Conservation (phyloP, 305 asterid genomes). For the Vinca major region DNA sequence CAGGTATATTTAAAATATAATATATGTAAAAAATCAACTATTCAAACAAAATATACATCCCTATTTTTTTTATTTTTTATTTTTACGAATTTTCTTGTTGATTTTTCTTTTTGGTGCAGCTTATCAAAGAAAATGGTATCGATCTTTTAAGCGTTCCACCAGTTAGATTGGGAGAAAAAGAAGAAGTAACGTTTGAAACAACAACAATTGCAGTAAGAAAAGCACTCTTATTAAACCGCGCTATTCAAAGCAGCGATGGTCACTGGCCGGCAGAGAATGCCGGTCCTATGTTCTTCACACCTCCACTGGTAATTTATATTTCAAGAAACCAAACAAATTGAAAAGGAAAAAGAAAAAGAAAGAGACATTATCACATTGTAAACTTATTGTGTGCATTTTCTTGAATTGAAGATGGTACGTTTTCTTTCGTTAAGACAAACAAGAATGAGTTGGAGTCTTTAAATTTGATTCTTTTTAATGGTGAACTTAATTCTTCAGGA, state of each 20-base stretch:
- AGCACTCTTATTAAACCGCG: slow-evolving; percentile 50
- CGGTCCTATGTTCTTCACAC: slow-evolving; percentile 62
- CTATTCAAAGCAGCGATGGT: slow-evolving; percentile 66
- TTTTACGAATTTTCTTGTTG: too few relatives aligned
- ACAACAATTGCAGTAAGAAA: slow-evolving; percentile 48
- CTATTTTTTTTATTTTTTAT: not conserved
- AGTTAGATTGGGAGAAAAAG: slow-evolving; percentile 33
- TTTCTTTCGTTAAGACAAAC: too few relatives aligned
- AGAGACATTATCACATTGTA: too few relatives aligned
- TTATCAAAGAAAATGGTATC: slow-evolving; percentile 29
- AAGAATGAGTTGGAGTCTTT: too few relatives aligned
- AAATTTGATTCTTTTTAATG: too few relatives aligned
- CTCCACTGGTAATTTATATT: slow-evolving; percentile 31
- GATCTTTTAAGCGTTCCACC: slow-evolving; percentile 46
- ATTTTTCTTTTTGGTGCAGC: not conserved
- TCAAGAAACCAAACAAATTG: too few relatives aligned
- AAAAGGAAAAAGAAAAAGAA: too few relatives aligned
- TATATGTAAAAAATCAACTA: too few relatives aligned
- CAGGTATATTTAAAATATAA: too few relatives aligned
- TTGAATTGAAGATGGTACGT: too few relatives aligned
- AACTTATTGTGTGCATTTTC: too few relatives aligned
- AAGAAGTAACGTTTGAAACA: slow-evolving; percentile 26
- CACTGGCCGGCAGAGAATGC: slow-evolving; percentile 78
- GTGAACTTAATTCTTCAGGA: too few relatives aligned
- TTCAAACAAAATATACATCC: not conserved